Conservation (phyloP, 73 alveolate species). For the Paramecium primaurelia region DNA sequence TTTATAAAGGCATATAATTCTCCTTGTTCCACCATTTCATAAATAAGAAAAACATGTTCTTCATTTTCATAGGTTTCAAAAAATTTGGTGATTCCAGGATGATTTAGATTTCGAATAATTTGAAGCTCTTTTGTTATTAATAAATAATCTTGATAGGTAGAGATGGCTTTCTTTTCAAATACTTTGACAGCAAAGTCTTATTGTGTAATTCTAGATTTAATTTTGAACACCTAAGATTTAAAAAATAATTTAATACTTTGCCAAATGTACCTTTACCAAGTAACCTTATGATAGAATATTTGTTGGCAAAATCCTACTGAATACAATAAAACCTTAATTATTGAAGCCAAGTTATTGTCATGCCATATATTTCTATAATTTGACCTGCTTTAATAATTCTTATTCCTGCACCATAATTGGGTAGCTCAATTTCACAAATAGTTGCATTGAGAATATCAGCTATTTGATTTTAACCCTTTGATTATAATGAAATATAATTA, state of each 20-base stretch:
- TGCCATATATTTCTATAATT: not conserved
- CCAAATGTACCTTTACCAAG: slow-evolving; percentile 58
- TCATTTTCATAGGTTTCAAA: not conserved
- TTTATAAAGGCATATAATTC: not conserved
- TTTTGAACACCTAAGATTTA: not conserved
- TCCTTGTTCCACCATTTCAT: not conserved
- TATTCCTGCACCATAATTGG: not conserved
- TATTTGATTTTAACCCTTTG: not conserved
- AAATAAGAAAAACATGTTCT: not conserved
- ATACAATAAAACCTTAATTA: not conserved
- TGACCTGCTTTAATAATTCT: not conserved
- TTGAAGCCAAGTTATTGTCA: not conserved
- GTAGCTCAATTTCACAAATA: not conserved
- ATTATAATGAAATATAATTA: not conserved
- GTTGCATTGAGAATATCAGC: not conserved
- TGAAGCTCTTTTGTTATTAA: not conserved
- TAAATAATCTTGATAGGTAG: not conserved
- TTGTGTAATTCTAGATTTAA: not conserved
- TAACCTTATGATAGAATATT: slow-evolving; percentile 42
- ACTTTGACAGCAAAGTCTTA: slow-evolving; percentile 42
- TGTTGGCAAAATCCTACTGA: not conserved
- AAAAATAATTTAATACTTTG: not conserved
- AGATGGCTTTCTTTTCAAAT: not conserved
- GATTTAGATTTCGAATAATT: not conserved
- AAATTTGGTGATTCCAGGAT: not conserved